Evolutionary conservation across 768 basidiomycete species (phyloP).

Genomic region (Cyclocybe aegerita): DNA sequence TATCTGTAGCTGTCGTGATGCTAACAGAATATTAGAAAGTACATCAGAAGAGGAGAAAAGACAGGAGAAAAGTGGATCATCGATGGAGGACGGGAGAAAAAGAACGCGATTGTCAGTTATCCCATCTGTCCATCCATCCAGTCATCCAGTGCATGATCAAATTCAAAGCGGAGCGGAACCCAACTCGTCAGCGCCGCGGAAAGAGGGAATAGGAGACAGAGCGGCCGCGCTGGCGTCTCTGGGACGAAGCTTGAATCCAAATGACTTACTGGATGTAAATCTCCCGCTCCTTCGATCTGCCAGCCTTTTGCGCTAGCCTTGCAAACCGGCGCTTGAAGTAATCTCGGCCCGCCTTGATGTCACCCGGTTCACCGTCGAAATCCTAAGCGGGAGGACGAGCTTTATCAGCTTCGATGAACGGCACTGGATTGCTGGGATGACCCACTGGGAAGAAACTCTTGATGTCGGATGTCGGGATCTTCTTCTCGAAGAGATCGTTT

Average conservation of each 20-base stretch:
- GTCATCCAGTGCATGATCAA: too few relatives aligned
- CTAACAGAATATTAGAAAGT: slow-evolving; percentile 32
- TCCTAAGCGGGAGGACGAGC: slow-evolving; percentile 47
- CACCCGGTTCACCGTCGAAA: slow-evolving; percentile 76
- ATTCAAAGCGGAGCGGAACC: too few relatives aligned
- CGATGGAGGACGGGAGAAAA: neutral
- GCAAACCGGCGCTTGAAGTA: slow-evolving; percentile 90
- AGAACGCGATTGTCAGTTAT: neutral
- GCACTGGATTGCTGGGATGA: neutral
- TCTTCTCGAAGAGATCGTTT: slow-evolving; percentile 88
- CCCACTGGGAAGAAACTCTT: slow-evolving; percentile 85
- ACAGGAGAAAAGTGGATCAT: slow-evolving; percentile 9
- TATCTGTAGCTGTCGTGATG: slow-evolving; percentile 90
- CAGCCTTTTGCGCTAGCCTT: slow-evolving; percentile 80
- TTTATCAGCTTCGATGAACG: slow-evolving; percentile 1
- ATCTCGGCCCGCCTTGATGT: slow-evolving; percentile 75
- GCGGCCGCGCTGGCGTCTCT: neutral
- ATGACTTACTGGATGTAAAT: slow-evolving; percentile 85
- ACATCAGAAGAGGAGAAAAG: neutral
- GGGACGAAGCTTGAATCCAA: neutral
- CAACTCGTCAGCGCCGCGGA: too few relatives aligned
- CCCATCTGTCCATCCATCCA: too few relatives aligned
- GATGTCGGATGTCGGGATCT: slow-evolving; percentile 81
- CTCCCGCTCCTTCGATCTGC: slow-evolving; percentile 81
- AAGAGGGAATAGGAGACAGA: too few relatives aligned